phyloP scores from a whole-genome alignment of 2,329 filamentous ascomycete genomes.

The Trichoderma arundinaceum region DNA sequence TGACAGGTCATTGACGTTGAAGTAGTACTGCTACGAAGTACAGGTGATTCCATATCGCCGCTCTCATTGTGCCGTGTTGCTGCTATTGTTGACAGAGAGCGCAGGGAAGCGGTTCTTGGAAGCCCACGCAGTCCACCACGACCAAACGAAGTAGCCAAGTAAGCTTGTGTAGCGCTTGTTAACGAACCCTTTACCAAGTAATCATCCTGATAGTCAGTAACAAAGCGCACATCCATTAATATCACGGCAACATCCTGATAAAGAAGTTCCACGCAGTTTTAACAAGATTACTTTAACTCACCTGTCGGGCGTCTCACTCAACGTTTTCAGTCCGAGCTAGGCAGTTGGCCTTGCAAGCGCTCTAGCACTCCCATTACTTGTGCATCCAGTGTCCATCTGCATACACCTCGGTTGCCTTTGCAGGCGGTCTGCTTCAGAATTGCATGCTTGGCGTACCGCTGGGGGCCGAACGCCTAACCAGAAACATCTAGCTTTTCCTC shows the following conservation, averaged over 20 bases:
- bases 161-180: background rate
- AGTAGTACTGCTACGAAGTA: too few relatives aligned
- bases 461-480: background rate
- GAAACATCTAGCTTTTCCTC: conserved; percentile 7
- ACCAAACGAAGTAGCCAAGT: background rate
- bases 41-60: too few relatives aligned
- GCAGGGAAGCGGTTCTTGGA: background rate
- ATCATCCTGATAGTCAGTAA: background rate
- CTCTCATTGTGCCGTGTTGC: background rate
- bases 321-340: too few relatives aligned
- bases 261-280: too few relatives aligned
- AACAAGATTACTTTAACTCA: too few relatives aligned
- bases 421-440: conserved; percentile 1
- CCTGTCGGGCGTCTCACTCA: too few relatives aligned
- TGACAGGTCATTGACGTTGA: background rate
- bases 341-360: too few relatives aligned
- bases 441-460: conserved; percentile 22
- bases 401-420: background rate
- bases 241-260: too few relatives aligned
- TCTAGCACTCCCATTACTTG: too few relatives aligned
- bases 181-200: background rate
- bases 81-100: background rate
- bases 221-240: too few relatives aligned
- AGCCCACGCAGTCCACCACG: background rate
- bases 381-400: too few relatives aligned